phyloP scores from a whole-genome alignment of 2,329 filamentous ascomycete genomes.

The Aspergillus calidoustus region DNA sequence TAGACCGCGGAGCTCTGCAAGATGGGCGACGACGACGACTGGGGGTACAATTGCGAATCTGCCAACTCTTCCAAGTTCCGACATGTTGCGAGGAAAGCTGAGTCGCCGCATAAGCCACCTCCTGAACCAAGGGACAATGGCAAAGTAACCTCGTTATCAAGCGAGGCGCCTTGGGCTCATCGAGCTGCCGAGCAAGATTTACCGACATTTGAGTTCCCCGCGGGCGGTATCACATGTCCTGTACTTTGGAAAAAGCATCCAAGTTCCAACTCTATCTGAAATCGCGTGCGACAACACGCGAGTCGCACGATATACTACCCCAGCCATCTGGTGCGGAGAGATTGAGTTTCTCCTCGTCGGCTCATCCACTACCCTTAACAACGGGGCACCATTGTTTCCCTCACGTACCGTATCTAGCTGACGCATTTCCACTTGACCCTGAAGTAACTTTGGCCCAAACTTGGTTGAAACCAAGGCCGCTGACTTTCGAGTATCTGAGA shows the following conservation, averaged over 20 bases:
- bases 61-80: constrained; percentile 1
- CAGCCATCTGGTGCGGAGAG: constrained; percentile 2
- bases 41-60: constrained; percentile 5
- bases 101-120: constrained; percentile 26
- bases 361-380: background rate
- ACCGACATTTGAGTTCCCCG: background rate
- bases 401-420: background rate
- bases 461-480: background rate
- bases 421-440: background rate
- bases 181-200: background rate
- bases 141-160: background rate
- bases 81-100: constrained; percentile 15
- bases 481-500: constrained; percentile 1
- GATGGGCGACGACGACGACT: background rate
- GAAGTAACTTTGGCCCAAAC: background rate
- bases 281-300: background rate
- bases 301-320: background rate
- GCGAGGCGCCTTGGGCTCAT: background rate
- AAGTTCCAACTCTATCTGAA: constrained; percentile 10
- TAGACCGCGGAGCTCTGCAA: background rate
- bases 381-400: background rate
- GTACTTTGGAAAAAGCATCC: constrained; percentile 6
- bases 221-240: constrained; percentile 4
- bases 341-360: background rate
- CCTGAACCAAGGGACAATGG: constrained; percentile 22